Evolutionary conservation across 768 basidiomycete species (phyloP).

Genomic region (Suillus discolor): DNA sequence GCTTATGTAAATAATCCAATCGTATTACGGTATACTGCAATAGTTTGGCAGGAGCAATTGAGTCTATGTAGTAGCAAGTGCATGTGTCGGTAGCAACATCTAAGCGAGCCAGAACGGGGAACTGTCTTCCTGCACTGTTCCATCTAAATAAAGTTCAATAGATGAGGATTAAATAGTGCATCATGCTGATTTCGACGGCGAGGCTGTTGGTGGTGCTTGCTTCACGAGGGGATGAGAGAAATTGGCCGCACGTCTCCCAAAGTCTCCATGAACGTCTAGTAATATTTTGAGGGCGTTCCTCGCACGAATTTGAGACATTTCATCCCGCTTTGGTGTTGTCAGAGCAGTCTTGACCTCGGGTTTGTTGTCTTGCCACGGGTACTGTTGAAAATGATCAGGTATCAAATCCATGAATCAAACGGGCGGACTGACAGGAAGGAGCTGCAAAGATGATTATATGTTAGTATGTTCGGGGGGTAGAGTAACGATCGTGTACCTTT

Average conservation of each 20-base stretch:
- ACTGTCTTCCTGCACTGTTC: not conserved
- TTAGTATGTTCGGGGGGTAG: not conserved
- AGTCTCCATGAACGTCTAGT: conserved; percentile 89
- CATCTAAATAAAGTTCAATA: conserved; percentile 4
- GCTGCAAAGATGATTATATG: conserved; percentile 22
- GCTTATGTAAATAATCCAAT: conserved; percentile 5
- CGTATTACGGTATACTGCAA: conserved; percentile 4
- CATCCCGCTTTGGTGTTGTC: conserved; percentile 67
- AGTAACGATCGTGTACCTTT: conserved; percentile 44
- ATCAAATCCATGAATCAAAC: conserved; percentile 6
- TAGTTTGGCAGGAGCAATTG: not conserved
- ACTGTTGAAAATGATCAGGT: conserved; percentile 45
- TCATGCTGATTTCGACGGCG: conserved; percentile 25
- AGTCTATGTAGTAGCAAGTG: conserved; percentile 1
- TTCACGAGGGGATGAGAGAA: conserved; percentile 28
- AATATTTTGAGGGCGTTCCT: conserved; percentile 94
- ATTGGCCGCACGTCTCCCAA: conserved; percentile 60
- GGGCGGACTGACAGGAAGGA: conserved; percentile 31
- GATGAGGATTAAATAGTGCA: not conserved
- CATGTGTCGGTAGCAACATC: not conserved
- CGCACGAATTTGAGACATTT: conserved; percentile 87
- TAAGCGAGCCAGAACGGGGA: not conserved
- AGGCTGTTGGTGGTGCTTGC: conserved; percentile 9
- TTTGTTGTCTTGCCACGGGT: conserved; percentile 77
- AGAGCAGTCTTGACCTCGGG: conserved; percentile 70